Percentiles rank a stretch among this genome's conserved stretches.
These are phyloP conservation scores for Amanita subjunquillea DNA, from an alignment of 768 basidiomycete species.

Conservation along the genomic window DNA sequence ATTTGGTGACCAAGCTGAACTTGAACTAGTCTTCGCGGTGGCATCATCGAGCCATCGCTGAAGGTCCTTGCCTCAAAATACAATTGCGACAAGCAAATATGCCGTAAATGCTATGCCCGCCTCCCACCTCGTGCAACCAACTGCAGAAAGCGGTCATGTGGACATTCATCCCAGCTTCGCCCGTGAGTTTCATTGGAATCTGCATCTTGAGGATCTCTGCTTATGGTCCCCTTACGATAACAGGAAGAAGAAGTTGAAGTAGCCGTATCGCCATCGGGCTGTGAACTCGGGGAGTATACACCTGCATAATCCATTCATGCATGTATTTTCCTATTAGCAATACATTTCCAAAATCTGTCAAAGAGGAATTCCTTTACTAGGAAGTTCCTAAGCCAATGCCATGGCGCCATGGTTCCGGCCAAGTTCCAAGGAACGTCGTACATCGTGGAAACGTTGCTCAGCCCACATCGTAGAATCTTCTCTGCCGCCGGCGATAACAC, in stretches of 20 bases:
- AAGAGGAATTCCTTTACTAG: background rate
- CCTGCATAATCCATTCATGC: background rate
- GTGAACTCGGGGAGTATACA: background rate
- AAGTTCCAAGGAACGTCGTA: background rate
- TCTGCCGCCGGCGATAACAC: background rate
- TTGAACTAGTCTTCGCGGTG: conserved; percentile 76
- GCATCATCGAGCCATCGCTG: conserved; percentile 98
- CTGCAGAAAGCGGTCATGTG: conserved; percentile 93
- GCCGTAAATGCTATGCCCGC: conserved; percentile 99
- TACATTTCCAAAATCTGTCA: background rate
- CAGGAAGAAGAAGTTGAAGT: conserved; percentile 96
- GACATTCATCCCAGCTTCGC: conserved; percentile 84
- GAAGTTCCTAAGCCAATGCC: background rate
- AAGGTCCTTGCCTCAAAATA: conserved; percentile 96
- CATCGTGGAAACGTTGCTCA: background rate
- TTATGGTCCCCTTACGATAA: background rate
- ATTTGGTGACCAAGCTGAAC: background rate
- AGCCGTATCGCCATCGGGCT: conserved; percentile 24
- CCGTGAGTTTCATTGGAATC: conserved; percentile 46
- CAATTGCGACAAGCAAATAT: conserved; percentile 99
- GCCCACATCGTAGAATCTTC: background rate
- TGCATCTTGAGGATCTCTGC: background rate
- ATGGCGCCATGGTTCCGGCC: no score
- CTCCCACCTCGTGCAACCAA: conserved; percentile 99
- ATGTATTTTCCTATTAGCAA: conserved; percentile 1